Evolutionary conservation across 345 rosid species (phyloP).

Genomic region (Bruguiera sexangula): DNA sequence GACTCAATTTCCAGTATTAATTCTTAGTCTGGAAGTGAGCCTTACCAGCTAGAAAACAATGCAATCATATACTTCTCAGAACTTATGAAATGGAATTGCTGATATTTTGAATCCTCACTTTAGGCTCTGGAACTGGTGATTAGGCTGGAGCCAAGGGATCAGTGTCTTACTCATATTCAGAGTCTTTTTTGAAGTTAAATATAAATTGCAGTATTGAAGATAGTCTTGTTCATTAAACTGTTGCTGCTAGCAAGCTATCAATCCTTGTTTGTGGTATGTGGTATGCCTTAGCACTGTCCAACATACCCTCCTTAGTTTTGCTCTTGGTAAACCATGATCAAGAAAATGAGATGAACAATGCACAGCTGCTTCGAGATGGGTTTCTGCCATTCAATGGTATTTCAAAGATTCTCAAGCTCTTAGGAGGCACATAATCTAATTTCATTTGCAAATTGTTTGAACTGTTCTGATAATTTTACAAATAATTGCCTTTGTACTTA

Average conservation of each 20-base stretch:
- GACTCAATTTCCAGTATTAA: constrained; percentile 49
- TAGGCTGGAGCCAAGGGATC: constrained; percentile 70
- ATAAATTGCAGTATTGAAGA: constrained; percentile 75
- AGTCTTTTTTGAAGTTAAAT: constrained; percentile 67
- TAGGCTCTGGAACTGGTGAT: constrained; percentile 38
- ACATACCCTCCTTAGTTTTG: not conserved
- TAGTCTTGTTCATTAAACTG: constrained; percentile 57
- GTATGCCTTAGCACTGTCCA: constrained; percentile 23
- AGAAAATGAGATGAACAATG: not conserved
- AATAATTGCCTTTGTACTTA: constrained; percentile 8
- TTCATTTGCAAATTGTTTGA: not conserved
- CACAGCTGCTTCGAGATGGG: too few species aligned
- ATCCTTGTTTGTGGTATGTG: constrained; percentile 56
- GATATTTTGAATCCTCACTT: not conserved
- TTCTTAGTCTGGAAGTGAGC: constrained; percentile 47
- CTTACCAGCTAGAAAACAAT: not conserved
- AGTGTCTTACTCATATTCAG: constrained; percentile 72
- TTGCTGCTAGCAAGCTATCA: constrained; percentile 50
- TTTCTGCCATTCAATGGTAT: too few species aligned
- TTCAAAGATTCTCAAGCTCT: too few species aligned
- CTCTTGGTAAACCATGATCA: not conserved
- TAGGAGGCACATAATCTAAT: not conserved
- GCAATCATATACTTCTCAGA: constrained; percentile 1
- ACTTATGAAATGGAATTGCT: not conserved
- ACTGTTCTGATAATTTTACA: not conserved